Evolutionary conservation across 352 stramenopile species (phyloP), one percentile per base, ranked within the genome.

Genomic region (Achlya hypogyna): DNA sequence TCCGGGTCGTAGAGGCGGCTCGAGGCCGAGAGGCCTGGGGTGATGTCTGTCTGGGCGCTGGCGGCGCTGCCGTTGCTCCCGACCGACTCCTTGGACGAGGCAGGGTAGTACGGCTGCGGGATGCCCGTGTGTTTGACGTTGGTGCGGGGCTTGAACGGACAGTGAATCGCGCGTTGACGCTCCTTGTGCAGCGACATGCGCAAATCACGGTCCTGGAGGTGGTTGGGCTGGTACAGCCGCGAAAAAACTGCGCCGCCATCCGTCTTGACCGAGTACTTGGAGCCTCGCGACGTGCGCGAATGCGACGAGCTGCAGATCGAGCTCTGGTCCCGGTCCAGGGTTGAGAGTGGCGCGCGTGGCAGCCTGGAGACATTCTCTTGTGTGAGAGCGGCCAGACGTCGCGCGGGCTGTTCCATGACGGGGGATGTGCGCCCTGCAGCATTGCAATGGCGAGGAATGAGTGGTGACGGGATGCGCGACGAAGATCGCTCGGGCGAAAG

Each of bases 1-100:
- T 92, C 83, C 6, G 85, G 83, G 69, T 94, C 83, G 74, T 94
- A 94, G 40, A 94, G 74, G 2, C 85, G 82, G 35, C 82, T 92
- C 12, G 85, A 92, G 32, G 91, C 73, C 63, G 81, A 84, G 31
- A 83, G 66, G 22, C 60, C 60, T 28, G 22, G 34, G 16, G 60
- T 67, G 25, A 90, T 72, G 68, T 93, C 84, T 42, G 84, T 93
- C 72, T 89, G 91, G 63, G 81, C 76, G 23, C 82, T 91, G 58
- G 77, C 72, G 71, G 87, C 78, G 4, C 78, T 90, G 32, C 75
- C 72, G 20, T 69, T 63, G 1, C 79, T 88, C 28, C 75, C 78
- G 34, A 86, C 68, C 40, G 84, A 93, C 58, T 88, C 79, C 62
- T 73, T 76, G 25, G 82, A 89, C 27, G 78, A 88, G 38, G 87